Base-by-base conservation (phyloP, 176 grass and related monocot genomes). In the Oryza glaberrima region DNA sequence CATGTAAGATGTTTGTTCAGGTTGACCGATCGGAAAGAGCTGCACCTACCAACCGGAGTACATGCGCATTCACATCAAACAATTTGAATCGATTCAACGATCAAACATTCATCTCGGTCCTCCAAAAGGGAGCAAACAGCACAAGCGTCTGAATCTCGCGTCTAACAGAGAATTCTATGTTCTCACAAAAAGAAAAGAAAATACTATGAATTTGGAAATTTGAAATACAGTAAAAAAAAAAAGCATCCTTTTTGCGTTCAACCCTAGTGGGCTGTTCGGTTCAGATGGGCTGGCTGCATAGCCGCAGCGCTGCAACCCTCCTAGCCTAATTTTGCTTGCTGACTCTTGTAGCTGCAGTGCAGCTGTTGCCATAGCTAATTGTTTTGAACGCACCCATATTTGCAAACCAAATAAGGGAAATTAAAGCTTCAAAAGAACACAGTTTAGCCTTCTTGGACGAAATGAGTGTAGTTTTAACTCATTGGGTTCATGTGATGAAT, bases 11-110 rank as follows among this genome's bases (percentile, higher is more conserved):
- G 28, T 49, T 45, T 63, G 43, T 30, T 66, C 44, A 26, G 44
- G 43, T 68, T 11, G 67, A 22, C 46, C 61, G 26, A 36, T 36
- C 35, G 17, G 25, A 35, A 32, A 23, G 64, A 79, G 76, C 58
- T 10, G 36, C 35, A 25, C 20, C 1, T 75, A 52, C 30, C 28
- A 6, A 25, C 46, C 41, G 0, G 3, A 8, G 11, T 40, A 41
- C 40, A 13, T 16, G 4, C 30, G 43, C 19, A 76, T 77, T 77
- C 82, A 69, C n/a, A 77, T 69, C 36, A 12, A 76, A 46, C 40
- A 38, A 28, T 84, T 20, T 14, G 52, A 72, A 6, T 40, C 11
- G 10, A 6, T 77, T 40, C 52, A 23, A 41, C 10, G 19, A 51
- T 23, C 75, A 63, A 41, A 36, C 75, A 61, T 14, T 7, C 3